Conservation (phyloP, 345 rosid species). For the Acer negundo region DNA sequence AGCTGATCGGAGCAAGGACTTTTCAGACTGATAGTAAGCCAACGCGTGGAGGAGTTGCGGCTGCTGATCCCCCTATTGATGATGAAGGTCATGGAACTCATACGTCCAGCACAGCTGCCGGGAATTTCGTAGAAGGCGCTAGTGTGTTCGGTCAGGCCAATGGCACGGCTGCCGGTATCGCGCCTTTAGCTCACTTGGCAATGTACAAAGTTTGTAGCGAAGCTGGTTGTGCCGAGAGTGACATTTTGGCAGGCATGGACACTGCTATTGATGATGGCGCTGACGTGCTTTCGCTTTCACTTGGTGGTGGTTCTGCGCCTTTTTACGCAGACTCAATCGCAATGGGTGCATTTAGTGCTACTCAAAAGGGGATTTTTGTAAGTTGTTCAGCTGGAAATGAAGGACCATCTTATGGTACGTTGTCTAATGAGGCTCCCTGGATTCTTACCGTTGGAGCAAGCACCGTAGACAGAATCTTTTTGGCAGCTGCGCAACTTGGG, state of each 20-base stretch:
- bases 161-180: conserved; percentile 59
- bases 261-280: conserved; percentile 56
- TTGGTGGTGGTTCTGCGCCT: conserved; percentile 42
- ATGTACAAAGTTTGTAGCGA: conserved; percentile 47
- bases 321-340: conserved; percentile 43
- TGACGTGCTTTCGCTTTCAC: conserved; percentile 52
- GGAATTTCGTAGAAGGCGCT: conserved; percentile 41
- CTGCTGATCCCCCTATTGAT: conserved; percentile 39
- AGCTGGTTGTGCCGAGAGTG: conserved; percentile 31
- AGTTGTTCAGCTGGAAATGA: conserved; percentile 57
- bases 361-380: conserved; percentile 49
- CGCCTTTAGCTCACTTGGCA: conserved; percentile 53
- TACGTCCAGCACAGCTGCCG: conserved; percentile 60
- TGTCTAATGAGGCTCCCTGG: conserved; percentile 66
- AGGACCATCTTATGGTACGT: conserved; percentile 36
- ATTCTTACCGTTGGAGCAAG: conserved; percentile 63
- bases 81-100: conserved; percentile 58
- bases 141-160: conserved; percentile 41
- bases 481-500: conserved; percentile 44
- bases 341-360: conserved; percentile 46
- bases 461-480: conserved; percentile 51
- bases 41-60: not conserved
- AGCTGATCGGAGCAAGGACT: conserved; percentile 60
- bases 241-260: conserved; percentile 56
- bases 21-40: conserved; percentile 10